phyloP scores from a whole-genome alignment of 2,329 filamentous ascomycete genomes.

The Fusarium virguliforme region DNA sequence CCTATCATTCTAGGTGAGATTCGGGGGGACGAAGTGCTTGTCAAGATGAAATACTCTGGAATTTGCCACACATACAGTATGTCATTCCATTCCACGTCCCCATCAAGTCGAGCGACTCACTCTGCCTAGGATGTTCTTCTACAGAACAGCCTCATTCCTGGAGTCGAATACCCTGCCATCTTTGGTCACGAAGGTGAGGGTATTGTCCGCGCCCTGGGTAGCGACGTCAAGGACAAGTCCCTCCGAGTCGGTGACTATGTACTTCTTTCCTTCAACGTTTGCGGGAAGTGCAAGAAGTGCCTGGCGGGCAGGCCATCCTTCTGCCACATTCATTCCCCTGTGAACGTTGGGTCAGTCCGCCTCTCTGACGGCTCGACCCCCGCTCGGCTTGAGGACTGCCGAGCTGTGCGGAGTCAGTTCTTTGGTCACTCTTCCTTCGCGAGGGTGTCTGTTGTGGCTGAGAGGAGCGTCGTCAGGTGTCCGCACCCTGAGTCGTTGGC shows the following conservation, averaged over 20 bases:
- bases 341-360: slow-evolving; percentile 29
- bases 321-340: slow-evolving; percentile 27
- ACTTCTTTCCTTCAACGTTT: slow-evolving; percentile 33
- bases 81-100: background rate
- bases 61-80: slow-evolving; percentile 29
- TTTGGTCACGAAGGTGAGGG: slow-evolving; percentile 32
- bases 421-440: slow-evolving; percentile 34
- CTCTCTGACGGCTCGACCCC: slow-evolving; percentile 29
- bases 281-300: slow-evolving; percentile 32
- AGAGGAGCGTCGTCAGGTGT: slow-evolving; percentile 32
- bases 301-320: slow-evolving; percentile 24
- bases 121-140: slow-evolving; percentile 17
- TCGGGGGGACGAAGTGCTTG: slow-evolving; percentile 25
- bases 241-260: slow-evolving; percentile 28
- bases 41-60: slow-evolving; percentile 36
- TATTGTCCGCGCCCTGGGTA: slow-evolving; percentile 20
- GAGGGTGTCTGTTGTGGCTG: slow-evolving; percentile 25
- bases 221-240: slow-evolving; percentile 18
- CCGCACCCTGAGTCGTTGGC: slow-evolving; percentile 25
- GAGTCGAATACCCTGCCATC: slow-evolving; percentile 31
- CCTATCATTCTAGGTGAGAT: slow-evolving; percentile 28
- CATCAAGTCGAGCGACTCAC: background rate
- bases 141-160: slow-evolving; percentile 22
- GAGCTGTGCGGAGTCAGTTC: slow-evolving; percentile 26
- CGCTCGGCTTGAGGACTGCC: slow-evolving; percentile 20